These are phyloP conservation scores for Suillus weaverae DNA, from an alignment of 768 basidiomycete genomes.

Conservation along the genomic window DNA sequence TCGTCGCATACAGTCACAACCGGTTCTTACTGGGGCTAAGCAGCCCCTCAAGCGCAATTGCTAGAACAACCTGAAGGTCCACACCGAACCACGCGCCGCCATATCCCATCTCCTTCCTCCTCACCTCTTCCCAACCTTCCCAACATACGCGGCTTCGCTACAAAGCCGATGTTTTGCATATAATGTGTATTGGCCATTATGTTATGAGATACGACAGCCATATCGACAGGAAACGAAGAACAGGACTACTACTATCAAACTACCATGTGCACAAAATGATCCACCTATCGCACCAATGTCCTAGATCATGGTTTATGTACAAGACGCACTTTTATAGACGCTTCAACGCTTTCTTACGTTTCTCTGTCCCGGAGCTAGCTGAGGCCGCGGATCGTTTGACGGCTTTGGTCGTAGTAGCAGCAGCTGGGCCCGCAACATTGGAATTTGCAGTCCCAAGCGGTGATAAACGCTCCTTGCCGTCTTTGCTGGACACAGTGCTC, in stretches of 20 bases:
- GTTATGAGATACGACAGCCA: not conserved
- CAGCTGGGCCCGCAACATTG: constrained; percentile 49
- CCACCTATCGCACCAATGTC: not conserved
- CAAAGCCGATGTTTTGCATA: not conserved
- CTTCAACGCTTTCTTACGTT: constrained; percentile 88
- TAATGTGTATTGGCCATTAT: not conserved
- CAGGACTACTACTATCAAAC: not conserved
- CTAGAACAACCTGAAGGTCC: no score
- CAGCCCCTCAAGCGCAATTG: no score
- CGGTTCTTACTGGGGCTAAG: no score
- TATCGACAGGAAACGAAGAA: constrained; percentile 1
- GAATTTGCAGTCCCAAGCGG: constrained; percentile 73
- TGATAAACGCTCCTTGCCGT: constrained; percentile 61
- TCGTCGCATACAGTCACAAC: no score
- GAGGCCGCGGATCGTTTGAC: constrained; percentile 66
- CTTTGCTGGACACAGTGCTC: constrained; percentile 29
- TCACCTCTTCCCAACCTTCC: no score
- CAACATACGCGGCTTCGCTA: no score
- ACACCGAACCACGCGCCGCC: no score
- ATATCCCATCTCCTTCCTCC: no score
- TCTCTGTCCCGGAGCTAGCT: constrained; percentile 62
- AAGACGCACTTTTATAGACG: constrained; percentile 47
- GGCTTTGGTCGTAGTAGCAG: constrained; percentile 50
- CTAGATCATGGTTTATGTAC: constrained; percentile 9
- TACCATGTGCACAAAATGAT: not conserved